phyloP scores from a whole-genome alignment of 441 rosid genomes.

The Adansonia grandidieri region DNA sequence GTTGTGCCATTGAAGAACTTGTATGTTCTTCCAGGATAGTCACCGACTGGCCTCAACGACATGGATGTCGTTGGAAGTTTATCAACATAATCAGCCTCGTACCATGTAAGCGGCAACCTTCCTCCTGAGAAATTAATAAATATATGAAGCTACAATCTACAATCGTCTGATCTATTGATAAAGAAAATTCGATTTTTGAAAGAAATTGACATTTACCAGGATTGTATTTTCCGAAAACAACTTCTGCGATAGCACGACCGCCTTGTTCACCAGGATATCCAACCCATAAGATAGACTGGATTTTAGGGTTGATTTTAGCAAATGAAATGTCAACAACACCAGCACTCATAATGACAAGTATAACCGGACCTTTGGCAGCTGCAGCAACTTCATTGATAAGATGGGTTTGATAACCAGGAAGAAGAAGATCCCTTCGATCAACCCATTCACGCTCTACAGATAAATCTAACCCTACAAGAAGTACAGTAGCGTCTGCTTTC shows the following conservation, averaged over 20 bases:
- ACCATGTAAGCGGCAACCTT: too few relatives aligned
- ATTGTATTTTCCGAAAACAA: background rate
- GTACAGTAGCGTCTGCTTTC: slow-evolving; percentile 36
- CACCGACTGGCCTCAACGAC: too few relatives aligned
- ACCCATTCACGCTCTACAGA: background rate
- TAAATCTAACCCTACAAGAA: slow-evolving; percentile 12
- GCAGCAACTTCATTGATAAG: background rate
- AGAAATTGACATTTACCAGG: too few relatives aligned
- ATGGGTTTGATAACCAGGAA: background rate
- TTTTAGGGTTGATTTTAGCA: background rate
- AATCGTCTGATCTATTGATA: too few relatives aligned
- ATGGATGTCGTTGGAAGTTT: too few relatives aligned
- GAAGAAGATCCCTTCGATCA: background rate
- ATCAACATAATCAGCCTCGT: too few relatives aligned
- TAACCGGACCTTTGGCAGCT: background rate
- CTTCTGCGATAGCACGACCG: background rate
- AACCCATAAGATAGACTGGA: background rate
- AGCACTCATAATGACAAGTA: background rate
- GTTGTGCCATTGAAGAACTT: background rate
- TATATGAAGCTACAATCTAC: too few relatives aligned
- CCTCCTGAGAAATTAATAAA: too few relatives aligned
- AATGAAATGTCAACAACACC: background rate
- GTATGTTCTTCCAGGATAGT: background rate
- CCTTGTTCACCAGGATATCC: slow-evolving; percentile 1
- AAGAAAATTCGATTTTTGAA: too few relatives aligned